Percentiles rank a stretch among this genome's conserved stretches.
Evolutionary conservation across 2,329 filamentous ascomycete genomes (phyloP).

Genomic region (Grosmannia clavigera): DNA sequence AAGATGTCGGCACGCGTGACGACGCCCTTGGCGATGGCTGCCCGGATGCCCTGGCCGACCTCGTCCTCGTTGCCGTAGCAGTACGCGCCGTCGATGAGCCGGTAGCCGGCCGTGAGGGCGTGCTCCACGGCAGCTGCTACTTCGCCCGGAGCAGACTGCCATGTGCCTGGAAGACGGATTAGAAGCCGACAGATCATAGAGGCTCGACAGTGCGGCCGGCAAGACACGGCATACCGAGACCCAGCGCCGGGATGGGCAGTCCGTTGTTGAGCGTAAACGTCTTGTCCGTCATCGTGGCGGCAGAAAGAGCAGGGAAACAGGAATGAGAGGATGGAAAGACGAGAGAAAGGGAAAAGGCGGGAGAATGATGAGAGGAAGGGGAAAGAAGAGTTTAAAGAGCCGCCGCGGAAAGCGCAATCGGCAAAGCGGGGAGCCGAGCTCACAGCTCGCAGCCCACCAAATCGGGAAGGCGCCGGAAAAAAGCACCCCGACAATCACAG

Average conservation of each 20-base stretch:
- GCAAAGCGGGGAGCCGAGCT: background rate
- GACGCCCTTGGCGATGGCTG: conserved; percentile 56
- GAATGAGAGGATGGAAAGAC: background rate
- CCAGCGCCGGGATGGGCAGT: conserved; percentile 48
- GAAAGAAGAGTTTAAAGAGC: too few species aligned
- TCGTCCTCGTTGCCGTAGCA: conserved; percentile 75
- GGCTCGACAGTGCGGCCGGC: too few species aligned
- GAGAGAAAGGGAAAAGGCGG: background rate
- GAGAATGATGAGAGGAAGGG: background rate
- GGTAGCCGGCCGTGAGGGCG: conserved; percentile 45
- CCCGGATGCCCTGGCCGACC: conserved; percentile 65
- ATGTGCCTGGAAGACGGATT: conserved; percentile 36
- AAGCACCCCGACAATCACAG: conserved; percentile 4
- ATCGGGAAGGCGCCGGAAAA: background rate
- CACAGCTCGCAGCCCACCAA: background rate
- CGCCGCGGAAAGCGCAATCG: background rate
- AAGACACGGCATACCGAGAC: conserved; percentile 36
- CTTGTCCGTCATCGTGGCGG: conserved; percentile 36
- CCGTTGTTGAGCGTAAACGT: conserved; percentile 55
- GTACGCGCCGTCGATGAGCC: conserved; percentile 59
- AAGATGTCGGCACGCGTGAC: conserved; percentile 70
- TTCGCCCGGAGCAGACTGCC: conserved; percentile 48
- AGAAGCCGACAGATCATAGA: background rate
- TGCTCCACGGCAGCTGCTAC: conserved; percentile 45
- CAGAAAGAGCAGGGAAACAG: background rate